Conservation (phyloP, 2,329 filamentous ascomycete species). For the Hypoxylon sp. region DNA sequence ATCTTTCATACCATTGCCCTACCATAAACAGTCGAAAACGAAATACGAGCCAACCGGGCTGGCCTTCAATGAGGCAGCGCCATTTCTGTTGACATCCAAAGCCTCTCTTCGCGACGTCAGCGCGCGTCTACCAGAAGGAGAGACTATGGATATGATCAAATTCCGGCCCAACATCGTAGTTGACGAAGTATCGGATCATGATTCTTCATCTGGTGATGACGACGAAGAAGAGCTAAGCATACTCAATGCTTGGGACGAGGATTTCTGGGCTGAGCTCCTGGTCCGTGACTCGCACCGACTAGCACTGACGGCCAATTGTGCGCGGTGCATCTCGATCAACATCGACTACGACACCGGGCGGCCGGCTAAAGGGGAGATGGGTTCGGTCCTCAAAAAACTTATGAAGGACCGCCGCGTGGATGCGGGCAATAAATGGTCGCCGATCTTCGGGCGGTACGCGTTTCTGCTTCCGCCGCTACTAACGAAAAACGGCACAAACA, state of each 20-base stretch:
- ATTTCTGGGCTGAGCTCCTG: slow-evolving; percentile 77
- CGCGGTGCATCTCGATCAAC: slow-evolving; percentile 77
- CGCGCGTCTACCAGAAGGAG: slow-evolving; percentile 64
- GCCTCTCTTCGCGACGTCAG: slow-evolving; percentile 79
- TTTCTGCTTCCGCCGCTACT: slow-evolving; percentile 64
- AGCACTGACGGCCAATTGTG: slow-evolving; percentile 78
- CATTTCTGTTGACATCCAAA: slow-evolving; percentile 79
- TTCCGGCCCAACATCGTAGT: slow-evolving; percentile 83
- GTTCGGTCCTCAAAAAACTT: slow-evolving; percentile 77
- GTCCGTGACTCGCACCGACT: slow-evolving; percentile 56
- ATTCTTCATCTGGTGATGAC: slow-evolving; percentile 8
- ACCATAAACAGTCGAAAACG: slow-evolving; percentile 11
- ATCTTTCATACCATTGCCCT: slow-evolving; percentile 51
- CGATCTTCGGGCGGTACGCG: slow-evolving; percentile 81
- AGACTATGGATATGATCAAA: slow-evolving; percentile 73
- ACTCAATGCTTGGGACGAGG: slow-evolving; percentile 73
- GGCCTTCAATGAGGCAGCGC: slow-evolving; percentile 81
- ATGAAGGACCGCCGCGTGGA: slow-evolving; percentile 80
- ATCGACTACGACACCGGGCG: slow-evolving; percentile 78
- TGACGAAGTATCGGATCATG: slow-evolving; percentile 63
- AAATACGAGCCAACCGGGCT: slow-evolving; percentile 62
- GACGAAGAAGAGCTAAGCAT: background rate
- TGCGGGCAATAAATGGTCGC: slow-evolving; percentile 74
- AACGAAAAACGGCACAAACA: slow-evolving; percentile 12
- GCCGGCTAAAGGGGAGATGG: slow-evolving; percentile 68